Base-by-base conservation (phyloP, 768 basidiomycete species). In the Tylopilus sp. region DNA sequence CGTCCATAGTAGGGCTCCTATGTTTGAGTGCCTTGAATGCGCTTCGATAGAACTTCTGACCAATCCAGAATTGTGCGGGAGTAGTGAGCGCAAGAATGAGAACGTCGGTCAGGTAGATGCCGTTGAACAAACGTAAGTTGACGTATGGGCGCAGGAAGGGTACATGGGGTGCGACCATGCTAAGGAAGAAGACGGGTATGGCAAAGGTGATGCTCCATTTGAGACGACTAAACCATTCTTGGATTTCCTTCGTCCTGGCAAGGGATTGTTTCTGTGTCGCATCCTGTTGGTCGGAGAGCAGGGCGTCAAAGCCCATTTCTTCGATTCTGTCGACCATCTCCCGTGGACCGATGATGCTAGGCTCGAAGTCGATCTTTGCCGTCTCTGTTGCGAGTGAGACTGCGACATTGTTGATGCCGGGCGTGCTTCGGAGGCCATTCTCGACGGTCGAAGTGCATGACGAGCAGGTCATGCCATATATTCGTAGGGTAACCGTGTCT, bases 1-100 rank as follows among this genome's bases (percentile, higher is more conserved):
- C 93, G 68, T 99, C 97, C 96, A 99, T 99, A 2, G 96, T 99
- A 8, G 94, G 90, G 10, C 84, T 80, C 26, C 84, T 80, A 70
- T 99, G 97, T 67, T 83, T 89, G 48, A 98, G 74, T 6, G 94
- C 85, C 71, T 95, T 96, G 77, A 81, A 97, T 9, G 97, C 94
- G 56, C 85, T 89, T 38, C 78, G 78, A 70, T 97, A 96, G 72
- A 98, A 98, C 58, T 85, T 85, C 50, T 72, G 74, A 3, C 93
- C 97, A 34, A 98, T 77, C 85, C 89, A 96, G 63, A 93, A 91
- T 66, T 98, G 97, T 3, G 92, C 85, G 7, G 95, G 95, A 3
- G 95, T 87, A 10, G 93, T 94, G 50, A 98, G 77, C 24, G 80
- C 43, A 37, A 92, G 73, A 53, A 84, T 77, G 21, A 97, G 71